phyloP scores from a whole-genome alignment of 257 asterid genomes.

The Cruciata laevipes region DNA sequence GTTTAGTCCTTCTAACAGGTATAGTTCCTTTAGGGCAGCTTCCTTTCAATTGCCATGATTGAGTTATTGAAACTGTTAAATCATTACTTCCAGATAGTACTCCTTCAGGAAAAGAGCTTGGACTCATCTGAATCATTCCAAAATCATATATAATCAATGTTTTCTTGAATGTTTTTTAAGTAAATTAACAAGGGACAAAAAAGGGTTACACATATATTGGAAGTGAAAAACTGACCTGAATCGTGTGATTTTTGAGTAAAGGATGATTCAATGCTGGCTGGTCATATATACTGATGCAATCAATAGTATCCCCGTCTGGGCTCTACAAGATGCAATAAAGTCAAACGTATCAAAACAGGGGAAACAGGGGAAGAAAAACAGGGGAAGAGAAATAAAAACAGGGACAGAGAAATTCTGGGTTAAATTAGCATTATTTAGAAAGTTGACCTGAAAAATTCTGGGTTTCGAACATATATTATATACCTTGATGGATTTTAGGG shows the following conservation, averaged over 20 bases:
- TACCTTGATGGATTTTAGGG: constrained; percentile 4
- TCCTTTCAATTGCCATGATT: not conserved
- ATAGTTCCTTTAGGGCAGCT: constrained; percentile 2
- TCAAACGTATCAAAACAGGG: not conserved
- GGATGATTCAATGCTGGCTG: constrained; percentile 7
- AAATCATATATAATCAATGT: too few relatives aligned
- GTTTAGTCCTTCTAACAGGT: not conserved
- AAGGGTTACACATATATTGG: too few relatives aligned
- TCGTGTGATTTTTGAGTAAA: not conserved
- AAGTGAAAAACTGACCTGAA: not conserved
- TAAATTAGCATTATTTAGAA: too few relatives aligned
- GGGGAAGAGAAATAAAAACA: too few relatives aligned
- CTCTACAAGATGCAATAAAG: not conserved
- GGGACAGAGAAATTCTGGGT: too few relatives aligned
- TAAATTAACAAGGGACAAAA: too few relatives aligned
- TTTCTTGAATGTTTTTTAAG: too few relatives aligned
- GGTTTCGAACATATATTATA: not conserved
- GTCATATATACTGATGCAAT: not conserved
- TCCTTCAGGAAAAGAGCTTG: constrained; percentile 1
- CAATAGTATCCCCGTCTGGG: constrained; percentile 4
- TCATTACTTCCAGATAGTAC: not conserved
- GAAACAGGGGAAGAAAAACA: too few relatives aligned
- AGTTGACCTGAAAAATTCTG: too few relatives aligned
- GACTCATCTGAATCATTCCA: not conserved
- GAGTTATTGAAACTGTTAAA: not conserved